Evolutionary conservation across 2,329 filamentous ascomycete genomes (phyloP).

Genomic region (Neofusicoccum ribis): DNA sequence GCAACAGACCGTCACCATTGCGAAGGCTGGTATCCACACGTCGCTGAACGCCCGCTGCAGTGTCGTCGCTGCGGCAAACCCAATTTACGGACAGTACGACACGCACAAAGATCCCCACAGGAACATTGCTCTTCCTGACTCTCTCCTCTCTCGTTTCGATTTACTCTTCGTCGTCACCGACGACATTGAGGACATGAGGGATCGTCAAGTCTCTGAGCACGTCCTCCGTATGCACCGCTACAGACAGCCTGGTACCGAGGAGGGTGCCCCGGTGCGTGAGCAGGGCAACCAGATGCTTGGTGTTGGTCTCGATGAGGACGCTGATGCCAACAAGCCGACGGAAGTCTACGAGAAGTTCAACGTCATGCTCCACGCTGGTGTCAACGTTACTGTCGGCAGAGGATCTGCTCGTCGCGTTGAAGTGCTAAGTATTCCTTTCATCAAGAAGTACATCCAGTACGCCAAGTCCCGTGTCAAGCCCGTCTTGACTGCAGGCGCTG

Average conservation of each 20-base stretch:
- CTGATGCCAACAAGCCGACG: slow-evolving; percentile 72
- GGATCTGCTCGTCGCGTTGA: slow-evolving; percentile 76
- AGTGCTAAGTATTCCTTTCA: slow-evolving; percentile 92
- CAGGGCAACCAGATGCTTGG: slow-evolving; percentile 80
- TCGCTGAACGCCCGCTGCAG: slow-evolving; percentile 95
- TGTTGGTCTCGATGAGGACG: slow-evolving; percentile 77
- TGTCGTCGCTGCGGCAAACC: slow-evolving; percentile 94
- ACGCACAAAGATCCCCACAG: slow-evolving; percentile 98
- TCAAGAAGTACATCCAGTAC: slow-evolving; percentile 99
- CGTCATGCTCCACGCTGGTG: slow-evolving; percentile 89
- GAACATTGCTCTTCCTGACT: slow-evolving; percentile 96
- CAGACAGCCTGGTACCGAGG: slow-evolving; percentile 86
- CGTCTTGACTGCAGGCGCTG: slow-evolving; percentile 83
- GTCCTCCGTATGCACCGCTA: slow-evolving; percentile 97
- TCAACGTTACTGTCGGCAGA: slow-evolving; percentile 72
- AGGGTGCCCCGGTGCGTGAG: slow-evolving; percentile 91
- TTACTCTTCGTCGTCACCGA: slow-evolving; percentile 96
- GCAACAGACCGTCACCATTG: slow-evolving; percentile 98
- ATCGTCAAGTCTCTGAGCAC: slow-evolving; percentile 91
- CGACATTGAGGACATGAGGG: slow-evolving; percentile 91
- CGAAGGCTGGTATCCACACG: slow-evolving; percentile 97
- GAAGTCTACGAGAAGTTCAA: slow-evolving; percentile 97
- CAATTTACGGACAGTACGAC: slow-evolving; percentile 97
- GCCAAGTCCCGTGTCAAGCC: slow-evolving; percentile 91
- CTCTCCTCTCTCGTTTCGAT: slow-evolving; percentile 96